Evolutionary conservation across 768 basidiomycete species (phyloP), one percentile per base, ranked within the genome.

Genomic region (Nidula microcarpa): DNA sequence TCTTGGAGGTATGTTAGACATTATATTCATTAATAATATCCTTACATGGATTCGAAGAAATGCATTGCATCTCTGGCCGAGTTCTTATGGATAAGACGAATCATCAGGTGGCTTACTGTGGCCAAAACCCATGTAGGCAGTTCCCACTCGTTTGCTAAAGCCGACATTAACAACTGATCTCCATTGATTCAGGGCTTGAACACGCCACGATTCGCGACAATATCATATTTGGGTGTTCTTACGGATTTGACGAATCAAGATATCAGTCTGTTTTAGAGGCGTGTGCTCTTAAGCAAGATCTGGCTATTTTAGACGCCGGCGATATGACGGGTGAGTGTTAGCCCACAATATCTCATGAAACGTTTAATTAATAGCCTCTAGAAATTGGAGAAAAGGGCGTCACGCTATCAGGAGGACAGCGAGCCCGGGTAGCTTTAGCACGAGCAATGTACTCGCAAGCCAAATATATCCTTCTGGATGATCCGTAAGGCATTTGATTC

Each of bases 351-450:
- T 18, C 10, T 55, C 30, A n/a, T 18, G 30, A 3, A 37, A 41
- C 7, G 43, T 8, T 33, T 47, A 32, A 32, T 16, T 36, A 17
- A 36, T 47, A 16, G 14, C 9, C n/a, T 43, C 9, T 48, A 79
- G 86, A 89, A 64, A 86, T 91, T 51, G 90, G 89, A 46, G 91
- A 94, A 64, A 89, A 87, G 60, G 91, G 90, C 2, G 84, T 87
- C 34, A 86, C 85, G 0, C 64, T 86, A n/a, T 84, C 83, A 8
- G 87, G 88, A 2, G 89, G 89, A 1, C 86, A 90, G 62, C 71
- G 86, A 46, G 88, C 89, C 6, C 76, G 89, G 11, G 76, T 91
- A 35, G 86, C 87, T 4, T 74, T 93, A 14, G 93, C 93, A 3
- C 75, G 91, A 36, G 89, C 89, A 0, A 74, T 92, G 52, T 94